phyloP scores from a whole-genome alignment of 2,329 filamentous ascomycete genomes.

The Penicillium sp. region DNA sequence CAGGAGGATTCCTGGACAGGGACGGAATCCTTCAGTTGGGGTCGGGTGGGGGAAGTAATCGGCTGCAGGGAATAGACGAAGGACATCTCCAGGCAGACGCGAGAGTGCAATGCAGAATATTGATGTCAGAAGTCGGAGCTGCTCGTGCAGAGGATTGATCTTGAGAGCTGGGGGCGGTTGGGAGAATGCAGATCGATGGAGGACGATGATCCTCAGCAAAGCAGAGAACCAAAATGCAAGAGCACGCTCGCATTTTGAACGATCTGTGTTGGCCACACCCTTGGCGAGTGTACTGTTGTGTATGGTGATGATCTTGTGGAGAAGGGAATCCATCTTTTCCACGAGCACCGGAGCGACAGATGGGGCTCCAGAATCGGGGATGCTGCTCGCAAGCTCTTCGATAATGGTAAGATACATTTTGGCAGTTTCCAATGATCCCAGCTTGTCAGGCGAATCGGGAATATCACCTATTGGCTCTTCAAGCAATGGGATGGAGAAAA shows the following conservation, averaged over 20 bases:
- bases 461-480: conserved; percentile 24
- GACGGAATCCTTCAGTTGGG: conserved; percentile 24
- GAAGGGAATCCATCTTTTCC: conserved; percentile 43
- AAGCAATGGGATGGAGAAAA: conserved; percentile 39
- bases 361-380: conserved; percentile 35
- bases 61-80: conserved; percentile 33
- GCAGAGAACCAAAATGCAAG: conserved; percentile 45
- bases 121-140: conserved; percentile 39
- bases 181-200: conserved; percentile 42
- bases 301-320: conserved; percentile 38
- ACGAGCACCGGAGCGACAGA: conserved; percentile 36
- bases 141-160: conserved; percentile 32
- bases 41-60: conserved; percentile 32
- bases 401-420: conserved; percentile 42
- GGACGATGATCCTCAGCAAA: conserved; percentile 41
- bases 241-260: conserved; percentile 31
- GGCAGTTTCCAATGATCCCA: conserved; percentile 31
- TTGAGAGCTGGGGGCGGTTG: conserved; percentile 25
- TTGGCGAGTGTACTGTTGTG: conserved; percentile 27
- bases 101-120: conserved; percentile 45
- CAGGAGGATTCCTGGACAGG: conserved; percentile 35
- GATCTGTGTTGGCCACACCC: conserved; percentile 14
- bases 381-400: conserved; percentile 40
- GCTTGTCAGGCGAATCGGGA: conserved; percentile 11
- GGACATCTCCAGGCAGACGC: conserved; percentile 34